These are phyloP conservation scores for Hygrophoropsis aurantiaca DNA, from an alignment of 768 basidiomycete genomes.

Conservation along the genomic window DNA sequence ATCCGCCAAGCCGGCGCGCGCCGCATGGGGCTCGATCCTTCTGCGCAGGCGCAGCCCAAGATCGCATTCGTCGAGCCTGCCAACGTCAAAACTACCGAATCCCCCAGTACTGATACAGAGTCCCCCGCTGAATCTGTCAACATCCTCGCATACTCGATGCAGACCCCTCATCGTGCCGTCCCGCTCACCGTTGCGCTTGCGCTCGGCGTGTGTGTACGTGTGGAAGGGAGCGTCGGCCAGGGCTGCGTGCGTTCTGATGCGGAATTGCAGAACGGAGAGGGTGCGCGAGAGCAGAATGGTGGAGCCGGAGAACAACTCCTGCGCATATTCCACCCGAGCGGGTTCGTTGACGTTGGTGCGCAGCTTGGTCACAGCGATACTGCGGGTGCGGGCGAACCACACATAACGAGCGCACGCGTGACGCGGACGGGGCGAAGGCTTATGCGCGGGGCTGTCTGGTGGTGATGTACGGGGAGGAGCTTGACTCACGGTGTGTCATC, in stretches of 20 bases:
- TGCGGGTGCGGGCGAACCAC: conserved; percentile 2
- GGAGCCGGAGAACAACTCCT: conserved; percentile 22
- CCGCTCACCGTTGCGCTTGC: conserved; percentile 75
- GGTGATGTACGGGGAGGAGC: too few relatives aligned
- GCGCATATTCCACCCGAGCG: conserved; percentile 63
- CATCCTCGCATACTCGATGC: conserved; percentile 69
- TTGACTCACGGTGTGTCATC: too few relatives aligned
- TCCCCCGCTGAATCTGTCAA: conserved; percentile 46
- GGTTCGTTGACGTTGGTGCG: conserved; percentile 67
- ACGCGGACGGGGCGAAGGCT: conserved; percentile 67
- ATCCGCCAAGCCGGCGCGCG: conserved; percentile 56
- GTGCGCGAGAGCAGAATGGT: not conserved
- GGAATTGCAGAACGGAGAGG: too few relatives aligned
- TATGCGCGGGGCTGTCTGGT: conserved; percentile 72
- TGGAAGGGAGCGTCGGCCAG: too few relatives aligned
- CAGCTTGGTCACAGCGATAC: conserved; percentile 43
- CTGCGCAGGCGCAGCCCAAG: conserved; percentile 68
- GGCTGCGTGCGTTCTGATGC: conserved; percentile 8
- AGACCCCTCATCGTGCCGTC: conserved; percentile 66
- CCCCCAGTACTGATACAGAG: conserved; percentile 18
- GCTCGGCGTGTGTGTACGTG: conserved; percentile 60
- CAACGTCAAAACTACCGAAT: too few relatives aligned
- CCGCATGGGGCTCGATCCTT: conserved; percentile 64
- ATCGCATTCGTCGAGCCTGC: conserved; percentile 55
- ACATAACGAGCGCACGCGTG: conserved; percentile 58